Evolutionary conservation across 2,329 filamentous ascomycete genomes (phyloP).

Genomic region (Sphaerulina vaccinii): DNA sequence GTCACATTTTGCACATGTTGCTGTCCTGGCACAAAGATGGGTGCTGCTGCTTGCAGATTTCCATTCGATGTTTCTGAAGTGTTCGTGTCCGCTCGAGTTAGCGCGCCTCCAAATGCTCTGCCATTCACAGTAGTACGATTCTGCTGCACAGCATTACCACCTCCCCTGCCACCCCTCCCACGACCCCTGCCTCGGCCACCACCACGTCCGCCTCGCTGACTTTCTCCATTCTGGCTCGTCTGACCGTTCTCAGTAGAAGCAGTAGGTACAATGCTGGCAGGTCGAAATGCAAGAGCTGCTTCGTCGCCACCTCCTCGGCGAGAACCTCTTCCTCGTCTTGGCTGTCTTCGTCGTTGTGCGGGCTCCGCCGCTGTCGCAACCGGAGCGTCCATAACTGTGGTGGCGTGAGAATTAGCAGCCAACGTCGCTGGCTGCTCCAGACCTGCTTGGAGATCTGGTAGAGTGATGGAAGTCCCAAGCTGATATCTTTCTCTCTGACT

Average conservation of each 20-base stretch:
- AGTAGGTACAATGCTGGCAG: constrained; percentile 35
- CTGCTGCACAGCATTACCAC: constrained; percentile 24
- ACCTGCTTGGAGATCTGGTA: no score
- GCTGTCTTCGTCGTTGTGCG: constrained; percentile 23
- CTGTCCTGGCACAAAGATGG: constrained; percentile 51
- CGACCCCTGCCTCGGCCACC: constrained; percentile 13
- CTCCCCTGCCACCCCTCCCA: constrained; percentile 24
- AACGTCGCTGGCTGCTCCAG: not conserved
- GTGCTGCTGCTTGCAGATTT: constrained; percentile 51
- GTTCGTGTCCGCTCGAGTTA: constrained; percentile 40
- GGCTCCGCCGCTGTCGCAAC: constrained; percentile 9
- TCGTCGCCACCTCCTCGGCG: constrained; percentile 27
- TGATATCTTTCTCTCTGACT: no score
- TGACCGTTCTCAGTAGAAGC: constrained; percentile 27
- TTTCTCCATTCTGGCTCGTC: constrained; percentile 11
- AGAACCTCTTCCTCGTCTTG: constrained; percentile 32
- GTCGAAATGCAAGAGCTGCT: constrained; percentile 33
- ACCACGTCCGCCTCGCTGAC: constrained; percentile 15
- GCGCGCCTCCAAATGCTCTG: constrained; percentile 50
- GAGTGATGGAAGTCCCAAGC: no score
- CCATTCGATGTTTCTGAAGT: constrained; percentile 9
- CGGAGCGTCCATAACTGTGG: constrained; percentile 16
- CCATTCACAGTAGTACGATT: constrained; percentile 41
- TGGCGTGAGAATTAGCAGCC: not conserved
- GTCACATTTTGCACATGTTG: constrained; percentile 30